Conservation (phyloP, 768 basidiomycete species). For the Suillus ampliporus region DNA sequence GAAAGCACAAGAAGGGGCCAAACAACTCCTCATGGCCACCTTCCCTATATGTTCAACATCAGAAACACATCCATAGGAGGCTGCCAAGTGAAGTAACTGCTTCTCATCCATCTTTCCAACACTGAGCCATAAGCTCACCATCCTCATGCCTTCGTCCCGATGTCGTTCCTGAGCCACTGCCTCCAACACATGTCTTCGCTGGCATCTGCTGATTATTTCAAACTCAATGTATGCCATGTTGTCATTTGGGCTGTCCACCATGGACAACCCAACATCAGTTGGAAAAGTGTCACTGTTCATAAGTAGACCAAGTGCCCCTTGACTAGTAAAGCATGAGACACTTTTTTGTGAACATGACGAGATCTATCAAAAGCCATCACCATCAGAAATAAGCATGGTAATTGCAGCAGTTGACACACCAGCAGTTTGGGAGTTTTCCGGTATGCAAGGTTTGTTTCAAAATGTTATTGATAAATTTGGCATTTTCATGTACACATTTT, state of each 20-base stretch:
- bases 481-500: no score
- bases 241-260: conserved; percentile 68
- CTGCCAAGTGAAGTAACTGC: conserved; percentile 57
- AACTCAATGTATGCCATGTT: conserved; percentile 86
- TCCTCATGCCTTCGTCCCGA: conserved; percentile 81
- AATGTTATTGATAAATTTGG: no score
- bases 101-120: conserved; percentile 95
- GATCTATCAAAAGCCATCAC: conserved; percentile 64
- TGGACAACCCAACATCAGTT: no score
- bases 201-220: conserved; percentile 66
- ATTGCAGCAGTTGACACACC: conserved; percentile 71
- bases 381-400: conserved; percentile 65
- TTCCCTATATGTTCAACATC: conserved; percentile 78
- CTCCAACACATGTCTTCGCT: conserved; percentile 76
- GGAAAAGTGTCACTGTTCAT: no score
- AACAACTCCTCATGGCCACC: conserved; percentile 90
- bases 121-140: conserved; percentile 77
- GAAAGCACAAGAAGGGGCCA: conserved; percentile 82
- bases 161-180: conserved; percentile 82
- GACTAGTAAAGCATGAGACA: conserved; percentile 60
- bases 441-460: no score
- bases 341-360: conserved; percentile 61
- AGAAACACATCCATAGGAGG: conserved; percentile 10
- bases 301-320: conserved; percentile 86
- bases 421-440: no score